These are phyloP conservation scores for Cupressus sempervirens DNA, from an alignment of 75 land plant genomes.

Conservation along the genomic window DNA sequence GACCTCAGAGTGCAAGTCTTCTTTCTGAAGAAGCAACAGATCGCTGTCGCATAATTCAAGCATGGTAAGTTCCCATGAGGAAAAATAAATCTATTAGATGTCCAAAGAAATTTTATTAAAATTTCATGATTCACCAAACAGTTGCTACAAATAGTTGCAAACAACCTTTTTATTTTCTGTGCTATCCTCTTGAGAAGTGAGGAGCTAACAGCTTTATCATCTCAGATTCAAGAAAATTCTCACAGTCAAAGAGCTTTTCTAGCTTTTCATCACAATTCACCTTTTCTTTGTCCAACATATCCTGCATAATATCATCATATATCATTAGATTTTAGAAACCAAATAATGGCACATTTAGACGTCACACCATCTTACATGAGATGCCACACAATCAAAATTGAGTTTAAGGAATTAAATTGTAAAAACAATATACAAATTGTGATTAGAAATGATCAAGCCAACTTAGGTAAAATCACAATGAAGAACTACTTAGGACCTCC, in stretches of 20 bases:
- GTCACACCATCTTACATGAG: not conserved
- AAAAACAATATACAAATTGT: not conserved
- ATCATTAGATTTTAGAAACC: not conserved
- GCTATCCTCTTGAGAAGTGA: constrained; percentile 20
- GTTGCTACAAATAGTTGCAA: not conserved
- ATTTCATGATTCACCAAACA: not conserved
- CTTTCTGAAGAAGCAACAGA: not conserved
- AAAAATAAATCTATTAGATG: not conserved
- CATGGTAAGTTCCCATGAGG: not conserved
- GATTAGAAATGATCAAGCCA: not conserved
- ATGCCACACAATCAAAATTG: not conserved
- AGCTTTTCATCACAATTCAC: constrained; percentile 35
- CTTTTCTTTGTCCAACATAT: constrained; percentile 37
- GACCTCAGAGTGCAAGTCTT: not conserved
- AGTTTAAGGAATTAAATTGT: not conserved
- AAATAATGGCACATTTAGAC: not conserved
- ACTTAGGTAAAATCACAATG: not conserved
- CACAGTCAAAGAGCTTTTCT: constrained; percentile 40
- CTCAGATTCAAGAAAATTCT: constrained; percentile 32
- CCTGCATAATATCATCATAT: constrained; percentile 16
- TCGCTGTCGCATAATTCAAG: not conserved
- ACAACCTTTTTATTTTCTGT: not conserved
- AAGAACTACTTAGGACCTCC: not conserved
- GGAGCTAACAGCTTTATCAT: constrained; percentile 37
- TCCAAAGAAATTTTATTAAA: not conserved